Evolutionary conservation across 75 land plant species (phyloP).

Genomic region (Isoetes taiwanensis): DNA sequence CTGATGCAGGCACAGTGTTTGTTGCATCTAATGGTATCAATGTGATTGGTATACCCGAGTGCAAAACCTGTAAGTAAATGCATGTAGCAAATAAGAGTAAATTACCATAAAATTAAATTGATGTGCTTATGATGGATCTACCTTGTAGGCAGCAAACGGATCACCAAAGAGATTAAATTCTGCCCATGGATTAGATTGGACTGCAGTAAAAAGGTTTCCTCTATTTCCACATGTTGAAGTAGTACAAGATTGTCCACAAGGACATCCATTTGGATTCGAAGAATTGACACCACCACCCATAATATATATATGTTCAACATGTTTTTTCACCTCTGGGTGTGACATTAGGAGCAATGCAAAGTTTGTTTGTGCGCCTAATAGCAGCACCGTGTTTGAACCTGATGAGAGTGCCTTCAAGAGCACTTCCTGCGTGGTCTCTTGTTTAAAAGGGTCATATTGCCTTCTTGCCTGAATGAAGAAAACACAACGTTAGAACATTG

Average conservation of each 20-base stretch:
- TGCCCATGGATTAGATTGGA: conserved; percentile 49
- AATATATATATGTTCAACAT: conserved; percentile 52
- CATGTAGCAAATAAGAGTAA: background rate
- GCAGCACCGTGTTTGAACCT: conserved; percentile 43
- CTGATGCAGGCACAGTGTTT: conserved; percentile 50
- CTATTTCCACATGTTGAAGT: conserved; percentile 47
- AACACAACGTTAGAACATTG: background rate
- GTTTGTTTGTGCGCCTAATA: conserved; percentile 64
- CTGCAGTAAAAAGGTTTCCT: conserved; percentile 57
- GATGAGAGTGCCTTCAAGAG: conserved; percentile 43
- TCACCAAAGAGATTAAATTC: conserved; percentile 74
- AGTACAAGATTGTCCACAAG: conserved; percentile 34
- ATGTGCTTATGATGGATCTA: conserved; percentile 8
- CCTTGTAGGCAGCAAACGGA: conserved; percentile 89
- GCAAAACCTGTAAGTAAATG: conserved; percentile 37
- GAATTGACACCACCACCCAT: conserved; percentile 81
- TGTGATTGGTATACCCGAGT: conserved; percentile 73
- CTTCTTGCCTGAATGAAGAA: conserved; percentile 40
- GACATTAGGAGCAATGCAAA: conserved; percentile 63
- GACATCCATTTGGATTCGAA: conserved; percentile 49
- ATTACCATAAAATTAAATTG: background rate
- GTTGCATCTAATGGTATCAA: conserved; percentile 82
- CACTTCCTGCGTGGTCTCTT: conserved; percentile 64
- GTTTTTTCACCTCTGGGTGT: conserved; percentile 57
- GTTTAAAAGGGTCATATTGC: conserved; percentile 45